Conservation (phyloP, 2,329 filamentous ascomycete species). For the Dothideomycetes sp. region DNA sequence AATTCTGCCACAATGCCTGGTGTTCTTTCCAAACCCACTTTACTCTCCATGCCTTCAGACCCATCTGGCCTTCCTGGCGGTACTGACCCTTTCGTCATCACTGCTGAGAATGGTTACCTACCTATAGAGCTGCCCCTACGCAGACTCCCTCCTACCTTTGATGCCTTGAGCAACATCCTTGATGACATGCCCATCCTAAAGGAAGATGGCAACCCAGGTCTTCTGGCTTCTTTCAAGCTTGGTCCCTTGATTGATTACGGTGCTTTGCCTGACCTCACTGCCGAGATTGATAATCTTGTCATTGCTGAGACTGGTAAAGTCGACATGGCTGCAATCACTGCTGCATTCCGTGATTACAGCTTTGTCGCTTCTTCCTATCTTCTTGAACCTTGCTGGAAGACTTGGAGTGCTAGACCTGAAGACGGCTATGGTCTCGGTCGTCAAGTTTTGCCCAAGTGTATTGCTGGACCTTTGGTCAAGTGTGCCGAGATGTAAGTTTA, state of each 20-base stretch:
- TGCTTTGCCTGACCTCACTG: conserved; percentile 67
- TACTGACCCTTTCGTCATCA: conserved; percentile 60
- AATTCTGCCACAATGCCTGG: conserved; percentile 10
- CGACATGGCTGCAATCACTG: conserved; percentile 72
- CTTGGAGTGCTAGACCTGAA: conserved; percentile 46
- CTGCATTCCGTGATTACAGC: conserved; percentile 82
- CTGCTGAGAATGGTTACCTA: conserved; percentile 64
- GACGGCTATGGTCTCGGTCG: conserved; percentile 71
- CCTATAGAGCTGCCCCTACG: conserved; percentile 46
- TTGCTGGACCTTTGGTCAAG: conserved; percentile 72
- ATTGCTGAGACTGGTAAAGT: conserved; percentile 52
- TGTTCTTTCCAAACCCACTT: conserved; percentile 1
- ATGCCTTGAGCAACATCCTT: conserved; percentile 60
- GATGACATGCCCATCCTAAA: conserved; percentile 72
- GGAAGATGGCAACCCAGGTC: conserved; percentile 61
- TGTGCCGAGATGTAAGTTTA: conserved; percentile 73
- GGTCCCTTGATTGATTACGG: conserved; percentile 58
- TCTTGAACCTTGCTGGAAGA: conserved; percentile 81
- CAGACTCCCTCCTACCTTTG: conserved; percentile 63
- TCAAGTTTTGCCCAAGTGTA: conserved; percentile 60
- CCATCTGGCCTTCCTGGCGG: conserved; percentile 54
- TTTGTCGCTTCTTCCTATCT: conserved; percentile 85
- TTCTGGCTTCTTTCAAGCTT: conserved; percentile 65
- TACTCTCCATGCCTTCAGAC: conserved; percentile 53
- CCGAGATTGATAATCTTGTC: conserved; percentile 42